A percentile compares a stretch with the other conserved stretches of the same genome.
These are phyloP conservation scores for Rhododendron williamsianum DNA, from an alignment of 148 eudicot genomes.

Conservation along the genomic window DNA sequence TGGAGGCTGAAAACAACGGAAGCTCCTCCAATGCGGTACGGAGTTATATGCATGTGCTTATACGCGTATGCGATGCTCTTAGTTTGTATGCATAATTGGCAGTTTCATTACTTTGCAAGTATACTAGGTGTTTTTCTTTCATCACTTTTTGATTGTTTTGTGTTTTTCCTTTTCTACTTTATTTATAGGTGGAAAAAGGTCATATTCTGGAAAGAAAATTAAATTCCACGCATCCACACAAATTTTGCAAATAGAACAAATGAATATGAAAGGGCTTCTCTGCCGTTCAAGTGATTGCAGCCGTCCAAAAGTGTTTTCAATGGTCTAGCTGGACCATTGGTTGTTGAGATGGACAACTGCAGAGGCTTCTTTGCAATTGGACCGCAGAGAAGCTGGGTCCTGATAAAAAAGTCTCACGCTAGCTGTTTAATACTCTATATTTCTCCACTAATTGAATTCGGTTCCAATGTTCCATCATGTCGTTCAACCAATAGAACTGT, in stretches of 20 bases:
- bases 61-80: background rate
- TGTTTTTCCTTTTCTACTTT: background rate
- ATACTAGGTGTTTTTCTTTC: too few species aligned
- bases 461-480: background rate
- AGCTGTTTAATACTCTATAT: too few species aligned
- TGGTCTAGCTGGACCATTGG: background rate
- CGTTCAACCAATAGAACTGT: background rate
- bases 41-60: background rate
- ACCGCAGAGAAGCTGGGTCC: background rate
- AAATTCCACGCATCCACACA: background rate
- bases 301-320: too few species aligned
- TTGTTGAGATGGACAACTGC: background rate
- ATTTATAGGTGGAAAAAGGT: background rate
- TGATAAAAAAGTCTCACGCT: background rate
- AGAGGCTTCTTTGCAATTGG: background rate
- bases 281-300: background rate
- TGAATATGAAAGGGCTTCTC: background rate
- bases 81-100: background rate
- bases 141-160: background rate
- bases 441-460: background rate
- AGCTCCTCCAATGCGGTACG: conserved; percentile 64
- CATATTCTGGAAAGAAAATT: background rate
- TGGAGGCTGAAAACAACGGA: conserved; percentile 53
- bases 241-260: background rate
- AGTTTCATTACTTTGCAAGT: background rate